A percentile compares a stretch with the other conserved stretches of the same genome.
Evolutionary conservation across 176 grass and related monocot genomes (phyloP).

Genomic region (Puya raimondii): DNA sequence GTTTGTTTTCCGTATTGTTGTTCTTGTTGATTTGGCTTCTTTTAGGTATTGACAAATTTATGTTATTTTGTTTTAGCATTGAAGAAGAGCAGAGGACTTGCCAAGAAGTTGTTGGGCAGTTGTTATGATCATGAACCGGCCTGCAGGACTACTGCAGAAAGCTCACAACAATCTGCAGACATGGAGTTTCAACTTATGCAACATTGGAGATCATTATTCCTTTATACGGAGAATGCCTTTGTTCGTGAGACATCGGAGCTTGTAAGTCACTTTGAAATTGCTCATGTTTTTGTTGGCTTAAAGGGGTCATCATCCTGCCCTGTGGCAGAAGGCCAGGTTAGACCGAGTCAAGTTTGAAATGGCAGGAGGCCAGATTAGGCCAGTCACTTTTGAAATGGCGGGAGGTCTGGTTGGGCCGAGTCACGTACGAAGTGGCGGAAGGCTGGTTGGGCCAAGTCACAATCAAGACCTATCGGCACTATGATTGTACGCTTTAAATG

Average conservation of each 20-base stretch:
- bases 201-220: conserved; percentile 71
- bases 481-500: too few relatives aligned
- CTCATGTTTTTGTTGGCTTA: too few relatives aligned
- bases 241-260: conserved; percentile 57
- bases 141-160: conserved; percentile 19
- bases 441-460: too few relatives aligned
- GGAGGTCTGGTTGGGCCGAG: too few relatives aligned
- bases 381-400: too few relatives aligned
- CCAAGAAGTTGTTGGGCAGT: conserved; percentile 40
- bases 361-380: too few relatives aligned
- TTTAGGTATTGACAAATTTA: not conserved
- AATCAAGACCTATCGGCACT: too few relatives aligned
- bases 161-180: conserved; percentile 26
- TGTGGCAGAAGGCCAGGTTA: too few relatives aligned
- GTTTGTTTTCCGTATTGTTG: too few relatives aligned
- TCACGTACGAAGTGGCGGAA: too few relatives aligned
- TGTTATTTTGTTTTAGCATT: conserved; percentile 31
- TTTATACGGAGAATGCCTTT: conserved; percentile 59
- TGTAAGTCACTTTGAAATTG: conserved; percentile 40
- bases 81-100: conserved; percentile 64
- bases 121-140: conserved; percentile 33
- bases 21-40: not conserved
- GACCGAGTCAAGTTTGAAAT: too few relatives aligned
- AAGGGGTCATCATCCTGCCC: too few relatives aligned
- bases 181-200: conserved; percentile 71